Percentiles rank a stretch among this genome's conserved stretches.
Evolutionary conservation across 2,329 filamentous ascomycete genomes (phyloP).

Genomic region (Clarireedia hainanense): DNA sequence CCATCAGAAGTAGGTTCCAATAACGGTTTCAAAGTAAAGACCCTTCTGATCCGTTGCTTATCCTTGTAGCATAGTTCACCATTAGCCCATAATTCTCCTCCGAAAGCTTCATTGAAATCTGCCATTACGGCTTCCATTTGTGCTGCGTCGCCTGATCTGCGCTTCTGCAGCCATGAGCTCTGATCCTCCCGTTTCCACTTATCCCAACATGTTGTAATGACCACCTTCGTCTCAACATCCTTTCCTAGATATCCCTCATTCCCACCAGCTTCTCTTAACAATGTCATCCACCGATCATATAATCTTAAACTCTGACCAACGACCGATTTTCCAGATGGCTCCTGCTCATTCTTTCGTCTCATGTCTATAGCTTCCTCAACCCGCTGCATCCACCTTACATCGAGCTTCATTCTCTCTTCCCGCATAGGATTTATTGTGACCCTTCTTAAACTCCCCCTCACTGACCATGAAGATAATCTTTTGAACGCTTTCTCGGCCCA

Average conservation of each 20-base stretch:
- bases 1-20: not conserved
- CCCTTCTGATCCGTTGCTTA: not conserved
- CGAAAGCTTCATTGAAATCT: slow-evolving; percentile 5
- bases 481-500: not conserved
- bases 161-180: not conserved
- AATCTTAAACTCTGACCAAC: not conserved
- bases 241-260: not conserved
- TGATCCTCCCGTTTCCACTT: not conserved
- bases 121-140: not conserved
- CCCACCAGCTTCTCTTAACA: not conserved
- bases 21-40: not conserved
- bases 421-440: slow-evolving; percentile 5
- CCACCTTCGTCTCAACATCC: not conserved
- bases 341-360: not conserved
- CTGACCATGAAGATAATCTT: not conserved
- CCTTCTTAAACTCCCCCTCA: not conserved
- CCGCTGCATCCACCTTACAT: slow-evolving; percentile 8
- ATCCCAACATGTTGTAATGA: slow-evolving; percentile 5
- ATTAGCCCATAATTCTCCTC: slow-evolving; percentile 10
- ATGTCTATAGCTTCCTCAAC: not conserved
- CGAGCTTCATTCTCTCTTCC: not conserved
- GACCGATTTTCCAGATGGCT: not conserved
- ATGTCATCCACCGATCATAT: not conserved
- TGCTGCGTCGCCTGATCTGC: not conserved
- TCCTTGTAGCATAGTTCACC: slow-evolving; percentile 5